Evolutionary conservation across 106 monocot genomes (phyloP), one percentile per base, ranked within the genome.

Genomic region (Acorus calamus): DNA sequence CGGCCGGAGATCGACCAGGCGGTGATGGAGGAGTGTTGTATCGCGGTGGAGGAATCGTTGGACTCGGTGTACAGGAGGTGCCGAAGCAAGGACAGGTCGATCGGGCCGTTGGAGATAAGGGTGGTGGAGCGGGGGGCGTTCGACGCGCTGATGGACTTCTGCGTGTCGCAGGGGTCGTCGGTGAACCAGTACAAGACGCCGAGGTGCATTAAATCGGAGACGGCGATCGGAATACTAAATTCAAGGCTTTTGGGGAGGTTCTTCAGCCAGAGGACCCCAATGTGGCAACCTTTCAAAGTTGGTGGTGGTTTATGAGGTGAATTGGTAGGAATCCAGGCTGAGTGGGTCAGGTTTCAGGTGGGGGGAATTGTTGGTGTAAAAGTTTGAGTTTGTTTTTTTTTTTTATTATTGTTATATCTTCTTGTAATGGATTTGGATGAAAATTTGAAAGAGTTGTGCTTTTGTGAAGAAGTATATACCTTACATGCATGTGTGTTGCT

Each of bases 171-270:
- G 14, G 89, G 89, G 4, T 89, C 89, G 6, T 89, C 89, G 43
- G 79, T 89, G 67, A 89, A 89, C 77, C 89, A 89, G 72, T 89
- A 89, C 74, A 89, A 89, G 79, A 89, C 89, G 44, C 89, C 89
- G 11, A 49, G 85, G 61, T 85, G 85, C 72, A 78, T 89, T 42
- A 77, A 74, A 60, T 69, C 82, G n/a, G 53, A 56, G 66, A 82
- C 63, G 65, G 81, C 79, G 2, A 79, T 85, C 8, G 47, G 49
- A 12, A 9, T 89, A 11, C 46, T 89, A 49, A 72, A 89, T 42
- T 67, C 65, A 56, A 77, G 55, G 71, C 79, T 89, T 62, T 72
- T 75, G 5, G 82, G 85, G 5, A 80, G 79, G 72, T 89, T 77
- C 69, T 85, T 79, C 64, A 80, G 82, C 69, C 51, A 13, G 56